phyloP scores from a whole-genome alignment of 306 rosid genomes.

The Begonia masoniana region DNA sequence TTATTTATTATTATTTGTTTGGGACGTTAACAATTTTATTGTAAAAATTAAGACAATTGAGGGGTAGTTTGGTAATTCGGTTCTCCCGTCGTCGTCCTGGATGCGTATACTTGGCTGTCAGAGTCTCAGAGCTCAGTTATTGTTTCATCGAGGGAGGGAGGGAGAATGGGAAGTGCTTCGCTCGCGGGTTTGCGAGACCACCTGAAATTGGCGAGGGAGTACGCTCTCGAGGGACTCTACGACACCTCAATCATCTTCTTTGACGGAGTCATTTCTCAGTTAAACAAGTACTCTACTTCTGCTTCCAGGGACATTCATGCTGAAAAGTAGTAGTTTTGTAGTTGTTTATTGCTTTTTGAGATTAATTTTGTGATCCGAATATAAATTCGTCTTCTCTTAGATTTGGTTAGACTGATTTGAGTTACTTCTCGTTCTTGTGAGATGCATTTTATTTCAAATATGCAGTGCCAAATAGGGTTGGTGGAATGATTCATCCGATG shows the following conservation, averaged over 20 bases:
- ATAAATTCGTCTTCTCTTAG: neutral
- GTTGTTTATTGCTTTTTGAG: neutral
- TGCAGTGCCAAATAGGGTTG: no score
- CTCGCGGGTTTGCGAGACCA: conserved; percentile 80
- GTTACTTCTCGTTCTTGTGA: no score
- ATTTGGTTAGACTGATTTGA: neutral
- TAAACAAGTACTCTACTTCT: conserved; percentile 55
- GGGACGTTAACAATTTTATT: no score
- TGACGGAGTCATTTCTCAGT: conserved; percentile 95
- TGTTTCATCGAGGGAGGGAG: neutral
- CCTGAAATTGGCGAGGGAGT: conserved; percentile 82
- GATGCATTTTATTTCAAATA: no score
- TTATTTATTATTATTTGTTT: no score
- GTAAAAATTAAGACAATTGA: no score
- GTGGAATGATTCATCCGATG: no score
- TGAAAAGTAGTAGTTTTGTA: neutral
- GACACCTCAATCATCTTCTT: conserved; percentile 92
- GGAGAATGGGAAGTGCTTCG: conserved; percentile 49
- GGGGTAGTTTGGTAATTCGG: no score
- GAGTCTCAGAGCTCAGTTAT: no score
- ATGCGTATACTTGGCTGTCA: no score
- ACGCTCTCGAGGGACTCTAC: conserved; percentile 85
- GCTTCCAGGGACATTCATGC: neutral
- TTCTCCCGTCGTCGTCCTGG: no score
- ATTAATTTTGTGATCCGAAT: neutral